Conservation (phyloP, 257 asterid genomes). For the Fraxinus cuspidata region DNA sequence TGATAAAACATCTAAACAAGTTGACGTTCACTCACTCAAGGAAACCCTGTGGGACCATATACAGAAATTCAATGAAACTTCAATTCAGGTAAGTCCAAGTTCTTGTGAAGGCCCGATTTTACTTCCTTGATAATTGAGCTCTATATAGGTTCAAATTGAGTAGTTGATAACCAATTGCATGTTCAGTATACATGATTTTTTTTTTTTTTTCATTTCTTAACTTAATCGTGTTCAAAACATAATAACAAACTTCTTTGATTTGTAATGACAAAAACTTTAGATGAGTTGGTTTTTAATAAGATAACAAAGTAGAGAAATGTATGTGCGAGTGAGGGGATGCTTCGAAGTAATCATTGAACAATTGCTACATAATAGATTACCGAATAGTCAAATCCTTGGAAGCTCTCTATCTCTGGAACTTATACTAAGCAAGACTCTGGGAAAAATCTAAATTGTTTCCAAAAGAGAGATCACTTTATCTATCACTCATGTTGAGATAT, state of each 20-base stretch:
- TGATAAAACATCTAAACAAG: slow-evolving; percentile 89
- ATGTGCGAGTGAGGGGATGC: background rate
- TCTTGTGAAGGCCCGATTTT: background rate
- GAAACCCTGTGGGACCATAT: slow-evolving; percentile 85
- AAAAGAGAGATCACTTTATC: background rate
- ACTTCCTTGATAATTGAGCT: background rate
- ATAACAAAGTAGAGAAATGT: background rate
- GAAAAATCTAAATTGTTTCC: background rate
- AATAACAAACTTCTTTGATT: background rate
- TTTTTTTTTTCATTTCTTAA: background rate
- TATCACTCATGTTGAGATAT: background rate
- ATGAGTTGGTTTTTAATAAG: background rate
- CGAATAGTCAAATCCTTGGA: background rate
- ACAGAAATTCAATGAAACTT: slow-evolving; percentile 37
- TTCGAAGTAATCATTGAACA: background rate
- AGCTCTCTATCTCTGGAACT: background rate
- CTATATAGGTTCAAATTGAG: background rate
- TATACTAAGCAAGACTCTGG: background rate
- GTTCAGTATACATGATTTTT: background rate
- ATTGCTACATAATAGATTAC: background rate
- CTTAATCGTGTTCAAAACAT: background rate
- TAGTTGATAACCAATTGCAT: background rate
- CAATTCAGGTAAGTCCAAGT: slow-evolving; percentile 48
- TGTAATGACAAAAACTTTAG: background rate
- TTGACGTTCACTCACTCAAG: slow-evolving; percentile 89